A percentile compares a stretch with the other conserved stretches of the same genome.
Evolutionary conservation across 2,329 filamentous ascomycete species (phyloP).

Genomic region (Paecilomyces sp.): DNA sequence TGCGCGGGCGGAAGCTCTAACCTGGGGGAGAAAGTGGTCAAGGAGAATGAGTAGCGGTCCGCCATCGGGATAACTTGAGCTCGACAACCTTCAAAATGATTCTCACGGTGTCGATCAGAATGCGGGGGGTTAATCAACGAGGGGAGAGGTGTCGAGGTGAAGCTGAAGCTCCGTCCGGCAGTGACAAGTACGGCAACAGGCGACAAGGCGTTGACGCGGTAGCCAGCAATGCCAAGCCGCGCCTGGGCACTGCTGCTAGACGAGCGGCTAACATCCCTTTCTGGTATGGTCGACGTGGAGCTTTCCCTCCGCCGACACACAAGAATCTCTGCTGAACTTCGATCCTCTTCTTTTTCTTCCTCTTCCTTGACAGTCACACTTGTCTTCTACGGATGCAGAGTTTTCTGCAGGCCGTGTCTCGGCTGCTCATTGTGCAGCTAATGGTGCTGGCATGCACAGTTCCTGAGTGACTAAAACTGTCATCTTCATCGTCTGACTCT

Average conservation of each 20-base stretch:
- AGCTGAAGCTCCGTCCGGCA: slow-evolving; percentile 15
- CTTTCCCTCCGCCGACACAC: slow-evolving; percentile 2
- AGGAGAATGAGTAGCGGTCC: slow-evolving; percentile 97
- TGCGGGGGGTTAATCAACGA: slow-evolving; percentile 5
- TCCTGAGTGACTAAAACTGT: background rate
- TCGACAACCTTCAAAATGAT: slow-evolving; percentile 9
- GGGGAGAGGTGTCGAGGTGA: slow-evolving; percentile 11
- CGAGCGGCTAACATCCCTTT: slow-evolving; percentile 13
- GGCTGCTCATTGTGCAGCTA: background rate
- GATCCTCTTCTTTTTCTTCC: slow-evolving; percentile 4
- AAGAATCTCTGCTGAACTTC: background rate
- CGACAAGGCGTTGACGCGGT: slow-evolving; percentile 28
- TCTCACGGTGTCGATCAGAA: slow-evolving; percentile 1
- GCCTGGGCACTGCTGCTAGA: slow-evolving; percentile 12
- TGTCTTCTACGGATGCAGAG: slow-evolving; percentile 5
- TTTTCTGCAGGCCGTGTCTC: slow-evolving; percentile 7
- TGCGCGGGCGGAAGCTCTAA: slow-evolving; percentile 43
- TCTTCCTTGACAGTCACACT: slow-evolving; percentile 4
- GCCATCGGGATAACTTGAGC: slow-evolving; percentile 59
- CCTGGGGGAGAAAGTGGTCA: slow-evolving; percentile 99
- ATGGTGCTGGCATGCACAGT: background rate
- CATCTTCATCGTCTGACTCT: background rate
- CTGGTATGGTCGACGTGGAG: background rate
- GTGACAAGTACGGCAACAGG: slow-evolving; percentile 10
- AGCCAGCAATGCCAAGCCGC: slow-evolving; percentile 9